These are phyloP conservation scores for Earliella scabrosa DNA, from an alignment of 1,284 basidiomycete genomes.

Conservation along the genomic window DNA sequence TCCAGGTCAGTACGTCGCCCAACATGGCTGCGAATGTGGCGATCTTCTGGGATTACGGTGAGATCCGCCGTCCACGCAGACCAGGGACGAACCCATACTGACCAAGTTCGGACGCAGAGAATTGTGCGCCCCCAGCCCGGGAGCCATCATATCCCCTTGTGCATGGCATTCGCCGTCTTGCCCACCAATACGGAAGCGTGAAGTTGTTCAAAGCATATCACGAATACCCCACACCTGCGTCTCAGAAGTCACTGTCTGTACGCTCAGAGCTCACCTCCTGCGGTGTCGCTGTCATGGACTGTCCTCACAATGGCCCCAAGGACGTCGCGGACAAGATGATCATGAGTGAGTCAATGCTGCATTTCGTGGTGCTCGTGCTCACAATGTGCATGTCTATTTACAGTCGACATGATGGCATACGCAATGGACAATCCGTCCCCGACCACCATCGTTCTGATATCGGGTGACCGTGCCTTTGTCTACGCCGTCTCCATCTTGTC, in stretches of 20 bases:
- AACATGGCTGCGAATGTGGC: constrained; percentile 39
- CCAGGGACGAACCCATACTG: no score
- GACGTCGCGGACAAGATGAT: constrained; percentile 49
- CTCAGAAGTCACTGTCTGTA: constrained; percentile 40
- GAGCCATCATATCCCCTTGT: constrained; percentile 45
- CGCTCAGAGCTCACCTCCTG: constrained; percentile 50
- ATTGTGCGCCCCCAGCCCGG: constrained; percentile 52
- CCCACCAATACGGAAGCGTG: constrained; percentile 32
- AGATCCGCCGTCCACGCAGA: no score
- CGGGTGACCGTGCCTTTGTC: constrained; percentile 61
- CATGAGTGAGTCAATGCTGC: constrained; percentile 28
- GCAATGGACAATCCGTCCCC: constrained; percentile 57
- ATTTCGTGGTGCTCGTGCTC: no score
- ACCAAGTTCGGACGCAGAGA: constrained; percentile 49
- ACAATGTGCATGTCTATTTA: background rate
- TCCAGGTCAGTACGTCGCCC: background rate
- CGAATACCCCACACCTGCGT: constrained; percentile 40
- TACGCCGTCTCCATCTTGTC: constrained; percentile 56
- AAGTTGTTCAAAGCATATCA: constrained; percentile 53
- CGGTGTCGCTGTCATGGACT: constrained; percentile 46
- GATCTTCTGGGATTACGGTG: constrained; percentile 69
- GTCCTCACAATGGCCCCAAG: constrained; percentile 46
- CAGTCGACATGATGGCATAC: constrained; percentile 63
- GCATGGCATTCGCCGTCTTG: constrained; percentile 31
- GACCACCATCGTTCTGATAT: constrained; percentile 55